Percentiles rank a stretch among this genome's conserved stretches.
phyloP scores from a whole-genome alignment of 805 yeast genomes.

The Saccharomyces jurei region DNA sequence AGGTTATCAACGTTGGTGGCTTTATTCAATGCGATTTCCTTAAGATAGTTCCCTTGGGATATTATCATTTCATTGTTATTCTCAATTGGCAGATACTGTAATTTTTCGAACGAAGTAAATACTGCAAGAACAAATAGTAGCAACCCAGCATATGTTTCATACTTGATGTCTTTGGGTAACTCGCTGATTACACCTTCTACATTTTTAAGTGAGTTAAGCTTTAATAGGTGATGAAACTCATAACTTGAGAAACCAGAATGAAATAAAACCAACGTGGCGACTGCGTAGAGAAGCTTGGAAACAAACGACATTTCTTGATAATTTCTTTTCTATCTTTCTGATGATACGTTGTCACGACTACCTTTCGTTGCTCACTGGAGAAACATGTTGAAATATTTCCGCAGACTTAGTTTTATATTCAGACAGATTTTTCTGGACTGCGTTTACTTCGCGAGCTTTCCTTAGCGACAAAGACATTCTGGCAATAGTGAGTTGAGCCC shows the following conservation, averaged over 20 bases:
- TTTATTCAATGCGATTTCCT: slow-evolving; percentile 24
- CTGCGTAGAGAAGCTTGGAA: slow-evolving; percentile 5
- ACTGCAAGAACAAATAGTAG: slow-evolving; percentile 18
- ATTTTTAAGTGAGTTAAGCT: slow-evolving; percentile 8
- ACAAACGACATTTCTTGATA: slow-evolving; percentile 5
- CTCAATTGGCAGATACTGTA: slow-evolving; percentile 16
- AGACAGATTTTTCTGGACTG: background rate
- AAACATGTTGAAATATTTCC: background rate
- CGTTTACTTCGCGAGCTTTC: background rate
- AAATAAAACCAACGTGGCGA: slow-evolving; percentile 7
- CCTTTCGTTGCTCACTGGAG: slow-evolving; percentile 1
- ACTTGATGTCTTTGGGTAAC: slow-evolving; percentile 25
- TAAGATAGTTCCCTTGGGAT: slow-evolving; percentile 18
- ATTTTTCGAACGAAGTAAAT: slow-evolving; percentile 21
- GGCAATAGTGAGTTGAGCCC: background rate
- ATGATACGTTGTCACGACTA: background rate
- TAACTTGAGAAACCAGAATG: slow-evolving; percentile 31
- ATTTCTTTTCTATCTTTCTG: background rate
- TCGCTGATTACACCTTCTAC: background rate
- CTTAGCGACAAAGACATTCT: background rate
- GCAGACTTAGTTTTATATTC: background rate
- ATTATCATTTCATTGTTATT: slow-evolving; percentile 9
- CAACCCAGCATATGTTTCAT: slow-evolving; percentile 22
- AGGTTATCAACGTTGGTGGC: slow-evolving; percentile 26
- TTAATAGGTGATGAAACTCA: slow-evolving; percentile 26